A percentile compares a stretch with the other conserved stretches of the same genome.
Conservation (phyloP, 495 filamentous ascomycete species). For the Tuber indicum region DNA sequence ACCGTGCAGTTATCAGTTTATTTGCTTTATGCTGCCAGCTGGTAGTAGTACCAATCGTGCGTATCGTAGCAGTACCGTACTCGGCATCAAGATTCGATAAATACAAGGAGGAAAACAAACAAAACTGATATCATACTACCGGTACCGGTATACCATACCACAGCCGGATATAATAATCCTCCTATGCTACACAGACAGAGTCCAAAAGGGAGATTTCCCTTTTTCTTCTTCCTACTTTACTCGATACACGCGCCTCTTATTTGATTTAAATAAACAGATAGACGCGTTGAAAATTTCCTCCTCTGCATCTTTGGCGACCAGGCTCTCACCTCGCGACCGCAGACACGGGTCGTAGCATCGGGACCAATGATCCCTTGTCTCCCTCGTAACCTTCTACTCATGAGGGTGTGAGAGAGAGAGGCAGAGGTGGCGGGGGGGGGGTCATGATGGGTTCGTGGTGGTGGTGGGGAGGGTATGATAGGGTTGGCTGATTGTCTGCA, state of each 20-base stretch:
- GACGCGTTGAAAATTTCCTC: conserved; percentile 29
- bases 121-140: conserved; percentile 13
- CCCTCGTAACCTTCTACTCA: conserved; percentile 15
- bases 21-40: not conserved
- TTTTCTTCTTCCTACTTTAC: conserved; percentile 17
- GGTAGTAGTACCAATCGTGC: not conserved
- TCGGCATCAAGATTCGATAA: conserved; percentile 37
- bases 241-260: conserved; percentile 28
- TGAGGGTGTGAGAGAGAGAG: conserved; percentile 8
- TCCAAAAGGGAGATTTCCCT: conserved; percentile 23
- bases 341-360: conserved; percentile 37
- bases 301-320: conserved; percentile 33
- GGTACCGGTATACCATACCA: not conserved
- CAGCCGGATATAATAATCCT: conserved; percentile 22
- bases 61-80: conserved; percentile 31
- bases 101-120: not conserved
- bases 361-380: conserved; percentile 29
- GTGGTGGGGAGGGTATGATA: not conserved
- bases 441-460: not conserved
- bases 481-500: not conserved
- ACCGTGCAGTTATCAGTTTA: not conserved
- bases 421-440: not conserved
- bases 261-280: conserved; percentile 22
- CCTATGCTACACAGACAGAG: conserved; percentile 3
- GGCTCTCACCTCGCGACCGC: conserved; percentile 37